A percentile compares a stretch with the other conserved stretches of the same genome.
phyloP scores from a whole-genome alignment of 805 yeast genomes.

The Wickerhamomyces canadensis region DNA sequence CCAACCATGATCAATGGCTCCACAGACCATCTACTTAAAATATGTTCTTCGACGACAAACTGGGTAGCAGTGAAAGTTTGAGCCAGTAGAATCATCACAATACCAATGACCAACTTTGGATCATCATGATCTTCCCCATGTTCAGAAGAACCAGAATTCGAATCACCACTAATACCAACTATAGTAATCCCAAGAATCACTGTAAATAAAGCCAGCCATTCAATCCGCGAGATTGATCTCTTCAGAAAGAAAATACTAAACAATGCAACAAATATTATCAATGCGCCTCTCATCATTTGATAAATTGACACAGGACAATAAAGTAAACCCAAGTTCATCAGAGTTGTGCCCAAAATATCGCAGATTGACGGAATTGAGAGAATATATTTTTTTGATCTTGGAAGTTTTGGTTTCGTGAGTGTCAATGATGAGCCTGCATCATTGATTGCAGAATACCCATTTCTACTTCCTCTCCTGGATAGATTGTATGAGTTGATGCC shows the following conservation, averaged over 20 bases:
- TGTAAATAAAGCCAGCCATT: conserved; percentile 62
- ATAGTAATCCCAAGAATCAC: conserved; percentile 65
- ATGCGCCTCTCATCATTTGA: conserved; percentile 81
- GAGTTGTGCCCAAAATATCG: conserved; percentile 68
- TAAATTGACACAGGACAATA: conserved; percentile 75
- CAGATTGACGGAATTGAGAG: conserved; percentile 62
- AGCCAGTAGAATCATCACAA: conserved; percentile 51
- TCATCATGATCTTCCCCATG: neutral
- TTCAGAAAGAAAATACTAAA: conserved; percentile 60
- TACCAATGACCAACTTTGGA: conserved; percentile 44
- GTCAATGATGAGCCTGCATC: conserved; percentile 3
- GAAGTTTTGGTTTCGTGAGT: conserved; percentile 16
- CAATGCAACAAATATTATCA: conserved; percentile 70
- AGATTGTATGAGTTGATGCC: conserved; percentile 19
- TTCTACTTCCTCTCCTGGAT: conserved; percentile 3
- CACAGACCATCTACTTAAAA: conserved; percentile 46
- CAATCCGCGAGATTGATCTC: conserved; percentile 48
- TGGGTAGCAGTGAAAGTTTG: conserved; percentile 70
- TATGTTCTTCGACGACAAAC: conserved; percentile 72
- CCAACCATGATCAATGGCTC: conserved; percentile 65
- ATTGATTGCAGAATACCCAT: neutral
- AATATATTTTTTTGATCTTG: conserved; percentile 26
- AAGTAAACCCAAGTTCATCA: conserved; percentile 69
- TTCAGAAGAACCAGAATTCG: conserved; percentile 13
- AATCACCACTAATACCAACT: conserved; percentile 67